Conservation (phyloP, 2,329 filamentous ascomycete genomes). For the Penicillium rolfsii region DNA sequence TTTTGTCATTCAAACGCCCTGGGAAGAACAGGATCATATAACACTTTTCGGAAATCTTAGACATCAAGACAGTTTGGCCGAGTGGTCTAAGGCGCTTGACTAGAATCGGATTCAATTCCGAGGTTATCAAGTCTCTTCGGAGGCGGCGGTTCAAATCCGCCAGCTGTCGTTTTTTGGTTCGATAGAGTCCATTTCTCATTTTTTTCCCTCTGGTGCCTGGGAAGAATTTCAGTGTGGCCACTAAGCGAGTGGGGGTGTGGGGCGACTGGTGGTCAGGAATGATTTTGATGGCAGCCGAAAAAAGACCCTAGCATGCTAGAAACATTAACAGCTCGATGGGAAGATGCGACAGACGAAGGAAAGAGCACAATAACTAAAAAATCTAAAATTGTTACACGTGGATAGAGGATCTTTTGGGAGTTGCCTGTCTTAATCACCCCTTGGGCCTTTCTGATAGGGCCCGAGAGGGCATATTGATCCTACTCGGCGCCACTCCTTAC, state of each 20-base stretch:
- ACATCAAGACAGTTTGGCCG: conserved; percentile 6
- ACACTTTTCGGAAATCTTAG: not conserved
- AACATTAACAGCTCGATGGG: too few species aligned
- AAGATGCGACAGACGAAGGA: not conserved
- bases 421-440: too few species aligned
- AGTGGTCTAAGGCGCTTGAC: conserved; percentile 13
- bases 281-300: not conserved
- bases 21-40: too few species aligned
- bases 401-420: too few species aligned
- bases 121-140: conserved; percentile 6
- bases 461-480: too few species aligned
- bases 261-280: not conserved
- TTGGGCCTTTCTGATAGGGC: too few species aligned
- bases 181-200: too few species aligned
- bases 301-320: not conserved
- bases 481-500: too few species aligned
- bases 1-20: not conserved
- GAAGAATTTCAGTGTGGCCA: not conserved
- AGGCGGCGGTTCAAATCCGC: conserved; percentile 12
- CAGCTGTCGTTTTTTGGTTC: conserved; percentile 5
- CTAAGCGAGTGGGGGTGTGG: conserved; percentile 2
- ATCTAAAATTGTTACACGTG: too few species aligned
- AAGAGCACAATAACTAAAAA: too few species aligned
- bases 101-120: not conserved
- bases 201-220: not conserved